These are phyloP conservation scores for Chlorella sp. DNA, from an alignment of 139 green algal species.

Conservation along the genomic window DNA sequence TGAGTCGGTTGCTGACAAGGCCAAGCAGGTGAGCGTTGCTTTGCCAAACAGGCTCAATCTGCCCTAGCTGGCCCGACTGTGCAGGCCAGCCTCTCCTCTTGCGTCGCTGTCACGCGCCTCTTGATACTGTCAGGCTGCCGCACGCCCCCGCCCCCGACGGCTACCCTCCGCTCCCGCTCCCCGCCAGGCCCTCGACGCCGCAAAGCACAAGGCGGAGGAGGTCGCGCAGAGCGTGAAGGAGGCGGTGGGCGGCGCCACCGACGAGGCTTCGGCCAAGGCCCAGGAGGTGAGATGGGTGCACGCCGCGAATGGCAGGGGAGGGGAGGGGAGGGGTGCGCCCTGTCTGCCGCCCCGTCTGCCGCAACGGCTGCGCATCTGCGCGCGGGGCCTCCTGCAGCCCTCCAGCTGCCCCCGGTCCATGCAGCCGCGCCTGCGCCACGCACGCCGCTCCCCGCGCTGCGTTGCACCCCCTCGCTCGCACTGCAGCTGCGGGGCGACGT, in stretches of 20 bases:
- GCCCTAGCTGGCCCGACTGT: neutral
- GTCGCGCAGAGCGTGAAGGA: conserved; percentile 15
- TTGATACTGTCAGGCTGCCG: neutral
- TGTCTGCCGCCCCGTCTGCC: neutral
- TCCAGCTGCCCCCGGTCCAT: neutral
- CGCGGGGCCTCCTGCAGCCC: neutral
- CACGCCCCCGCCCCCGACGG: neutral
- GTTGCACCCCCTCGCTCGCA: no score
- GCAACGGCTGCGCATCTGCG: neutral
- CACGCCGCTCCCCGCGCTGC: no score
- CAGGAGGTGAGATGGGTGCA: no score
- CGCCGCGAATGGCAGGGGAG: no score
- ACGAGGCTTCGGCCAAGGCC: neutral
- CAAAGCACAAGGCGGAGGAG: neutral
- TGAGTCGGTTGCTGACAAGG: conserved; percentile 31
- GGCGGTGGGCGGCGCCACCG: neutral
- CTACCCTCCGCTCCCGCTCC: neutral
- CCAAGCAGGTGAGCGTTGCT: conserved; percentile 13
- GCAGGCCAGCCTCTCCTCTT: neutral
- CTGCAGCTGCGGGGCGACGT: neutral
- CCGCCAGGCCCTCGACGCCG: neutral
- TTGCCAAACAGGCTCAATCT: neutral
- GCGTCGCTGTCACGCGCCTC: neutral
- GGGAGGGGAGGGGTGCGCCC: no score
- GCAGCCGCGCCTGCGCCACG: neutral